Conservation (phyloP, 2,329 filamentous ascomycete genomes). For the Meredithiella fracta region DNA sequence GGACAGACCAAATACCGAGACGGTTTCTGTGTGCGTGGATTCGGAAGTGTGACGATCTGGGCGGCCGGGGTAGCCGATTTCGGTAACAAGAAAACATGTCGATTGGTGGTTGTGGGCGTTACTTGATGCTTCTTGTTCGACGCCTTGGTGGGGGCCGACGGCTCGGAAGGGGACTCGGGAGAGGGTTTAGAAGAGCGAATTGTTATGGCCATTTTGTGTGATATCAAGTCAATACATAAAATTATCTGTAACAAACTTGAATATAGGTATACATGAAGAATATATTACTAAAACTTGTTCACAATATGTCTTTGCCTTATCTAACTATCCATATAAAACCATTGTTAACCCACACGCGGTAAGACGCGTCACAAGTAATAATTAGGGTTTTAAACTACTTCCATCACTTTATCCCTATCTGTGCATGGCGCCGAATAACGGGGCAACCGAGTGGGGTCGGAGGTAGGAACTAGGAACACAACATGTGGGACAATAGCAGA, state of each 20-base stretch:
- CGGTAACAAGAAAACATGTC: slow-evolving; percentile 45
- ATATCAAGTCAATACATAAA: not conserved
- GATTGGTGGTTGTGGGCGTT: slow-evolving; percentile 27
- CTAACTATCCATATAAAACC: not conserved
- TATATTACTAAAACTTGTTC: too few species aligned
- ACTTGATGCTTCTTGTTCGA: slow-evolving; percentile 26
- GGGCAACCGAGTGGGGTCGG: not conserved
- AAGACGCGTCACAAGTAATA: not conserved
- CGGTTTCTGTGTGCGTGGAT: slow-evolving; percentile 38
- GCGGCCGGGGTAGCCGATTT: slow-evolving; percentile 35
- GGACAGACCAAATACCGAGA: slow-evolving; percentile 47
- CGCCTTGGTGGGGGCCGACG: slow-evolving; percentile 19
- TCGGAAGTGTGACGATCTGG: slow-evolving; percentile 41
- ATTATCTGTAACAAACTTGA: not conserved
- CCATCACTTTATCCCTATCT: slow-evolving; percentile 11
- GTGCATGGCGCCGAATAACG: not conserved
- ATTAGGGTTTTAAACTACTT: not conserved
- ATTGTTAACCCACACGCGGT: not conserved
- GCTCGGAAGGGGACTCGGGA: slow-evolving; percentile 17
- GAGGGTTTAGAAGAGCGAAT: slow-evolving; percentile 26
- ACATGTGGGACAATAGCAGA: not conserved
- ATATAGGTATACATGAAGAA: not conserved
- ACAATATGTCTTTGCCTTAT: not conserved
- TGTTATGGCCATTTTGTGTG: slow-evolving; percentile 31
- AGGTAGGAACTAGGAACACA: not conserved